Percentiles rank a stretch among this genome's conserved stretches.
Conservation (phyloP, 1,284 basidiomycete species). For the Malassezia nana region DNA sequence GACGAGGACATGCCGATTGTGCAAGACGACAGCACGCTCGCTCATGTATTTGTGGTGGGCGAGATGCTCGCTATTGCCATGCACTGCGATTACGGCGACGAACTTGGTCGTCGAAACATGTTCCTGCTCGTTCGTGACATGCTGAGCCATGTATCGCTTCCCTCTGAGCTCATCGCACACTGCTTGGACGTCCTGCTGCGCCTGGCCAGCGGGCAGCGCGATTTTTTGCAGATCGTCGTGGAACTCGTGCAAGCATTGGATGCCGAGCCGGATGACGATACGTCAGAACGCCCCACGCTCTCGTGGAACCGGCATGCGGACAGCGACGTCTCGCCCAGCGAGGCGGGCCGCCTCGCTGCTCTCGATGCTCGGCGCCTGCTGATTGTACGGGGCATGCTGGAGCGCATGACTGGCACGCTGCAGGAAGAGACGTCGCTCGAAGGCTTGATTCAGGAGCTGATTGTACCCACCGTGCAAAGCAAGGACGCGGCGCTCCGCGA, state of each 20-base stretch:
- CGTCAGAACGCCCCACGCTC: not conserved
- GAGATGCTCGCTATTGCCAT: constrained; percentile 73
- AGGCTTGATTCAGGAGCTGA: constrained; percentile 77
- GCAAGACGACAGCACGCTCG: constrained; percentile 19
- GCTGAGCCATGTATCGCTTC: constrained; percentile 68
- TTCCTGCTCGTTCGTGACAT: constrained; percentile 53
- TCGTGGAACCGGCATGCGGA: constrained; percentile 13
- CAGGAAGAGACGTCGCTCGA: constrained; percentile 89
- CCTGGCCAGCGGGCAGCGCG: constrained; percentile 73
- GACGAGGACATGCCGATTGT: constrained; percentile 18
- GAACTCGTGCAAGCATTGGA: constrained; percentile 65
- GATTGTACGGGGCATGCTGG: constrained; percentile 81
- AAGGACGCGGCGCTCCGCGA: constrained; percentile 75
- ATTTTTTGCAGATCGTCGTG: constrained; percentile 84
- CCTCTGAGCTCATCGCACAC: constrained; percentile 64
- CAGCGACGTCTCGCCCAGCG: constrained; percentile 1
- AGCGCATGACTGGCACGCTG: constrained; percentile 61
- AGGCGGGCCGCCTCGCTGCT: constrained; percentile 21
- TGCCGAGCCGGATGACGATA: constrained; percentile 27
- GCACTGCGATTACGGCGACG: constrained; percentile 82
- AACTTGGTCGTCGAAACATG: constrained; percentile 85
- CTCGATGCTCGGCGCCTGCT: constrained; percentile 35
- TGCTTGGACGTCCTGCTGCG: constrained; percentile 79
- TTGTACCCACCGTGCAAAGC: constrained; percentile 77
- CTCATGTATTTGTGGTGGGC: constrained; percentile 63